Evolutionary conservation across 2,329 filamentous ascomycete species (phyloP), one percentile per base, ranked within the genome.

Genomic region (Epichloe aotearoae): DNA sequence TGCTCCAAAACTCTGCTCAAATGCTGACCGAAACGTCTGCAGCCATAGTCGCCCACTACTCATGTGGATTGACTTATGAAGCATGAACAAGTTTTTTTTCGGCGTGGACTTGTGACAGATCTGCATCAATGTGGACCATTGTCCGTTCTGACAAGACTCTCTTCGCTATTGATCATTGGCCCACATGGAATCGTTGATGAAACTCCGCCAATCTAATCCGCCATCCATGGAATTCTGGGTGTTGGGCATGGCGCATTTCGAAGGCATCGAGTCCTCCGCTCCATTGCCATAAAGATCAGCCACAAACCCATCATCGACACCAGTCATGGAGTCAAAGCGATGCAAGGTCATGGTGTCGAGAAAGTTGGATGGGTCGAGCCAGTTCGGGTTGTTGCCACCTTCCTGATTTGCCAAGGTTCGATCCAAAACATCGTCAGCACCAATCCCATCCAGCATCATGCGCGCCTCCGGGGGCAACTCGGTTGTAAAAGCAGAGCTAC

Each of bases 391-490:
- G 23, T 37, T 19, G 14, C 41, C 34, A 53, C 54, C 56, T 12
- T 55, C 52, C 10, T 57, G 55, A 17, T 34, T 36, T 17, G 56
- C 58, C 41, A 58, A 14, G 8, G 38, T 56, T 12, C 53, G 49
- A n/a, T 47, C 36, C 45, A 57, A 54, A 1, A 60, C 59, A 5
- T 62, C 59, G 30, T 47, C 60, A 55, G 66, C 60, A 33, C 64
- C 63, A 12, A 66, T 49, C 6, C 64, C 64, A 6, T 51, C 53
- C 39, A 63, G 57, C 55, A 74, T 60, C 67, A 70, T 68, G 56
- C 67, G 71, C 2, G 68, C 64, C 46, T 74, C 71, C 1, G 66
- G 55, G 0, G 72, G 64, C 6, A 74, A 56, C 52, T 72, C 66
- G 0, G 69, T 58, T 0, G 71, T 73, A 48, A 74, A 74, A 1